These are phyloP conservation scores for Tolypocladium ovalisporum DNA, from an alignment of 2,329 filamentous ascomycete species.

Conservation along the genomic window DNA sequence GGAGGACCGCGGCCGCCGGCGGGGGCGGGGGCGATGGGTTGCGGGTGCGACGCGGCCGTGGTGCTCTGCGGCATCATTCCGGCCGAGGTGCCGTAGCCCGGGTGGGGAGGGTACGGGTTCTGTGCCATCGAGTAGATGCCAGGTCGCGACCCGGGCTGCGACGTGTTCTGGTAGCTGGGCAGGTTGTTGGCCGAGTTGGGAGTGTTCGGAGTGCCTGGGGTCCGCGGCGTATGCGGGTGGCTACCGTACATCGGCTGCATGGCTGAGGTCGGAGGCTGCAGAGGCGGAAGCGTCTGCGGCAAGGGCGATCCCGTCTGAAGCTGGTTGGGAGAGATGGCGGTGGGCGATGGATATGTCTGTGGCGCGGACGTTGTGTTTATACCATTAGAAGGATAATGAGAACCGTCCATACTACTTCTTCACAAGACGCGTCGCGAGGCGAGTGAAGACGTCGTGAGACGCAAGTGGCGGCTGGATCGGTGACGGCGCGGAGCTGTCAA, in stretches of 20 bases:
- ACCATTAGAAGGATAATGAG: constrained; percentile 43
- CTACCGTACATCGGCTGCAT: constrained; percentile 41
- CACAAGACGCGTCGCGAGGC: constrained; percentile 21
- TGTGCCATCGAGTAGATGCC: constrained; percentile 45
- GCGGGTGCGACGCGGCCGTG: constrained; percentile 57
- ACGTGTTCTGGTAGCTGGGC: constrained; percentile 40
- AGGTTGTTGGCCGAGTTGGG: constrained; percentile 44
- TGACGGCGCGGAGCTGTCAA: not conserved
- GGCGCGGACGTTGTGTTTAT: constrained; percentile 41
- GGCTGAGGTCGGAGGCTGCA: constrained; percentile 34
- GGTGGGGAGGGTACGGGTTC: constrained; percentile 42
- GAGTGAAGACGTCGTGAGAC: constrained; percentile 4
- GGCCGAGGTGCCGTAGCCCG: constrained; percentile 43
- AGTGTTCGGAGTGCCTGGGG: constrained; percentile 51
- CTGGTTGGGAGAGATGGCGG: constrained; percentile 40
- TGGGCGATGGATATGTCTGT: constrained; percentile 39
- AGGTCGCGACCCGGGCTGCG: constrained; percentile 35
- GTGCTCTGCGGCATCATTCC: constrained; percentile 58
- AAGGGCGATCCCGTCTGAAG: constrained; percentile 35
- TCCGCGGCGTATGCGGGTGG: constrained; percentile 51
- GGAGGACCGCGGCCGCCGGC: constrained; percentile 44
- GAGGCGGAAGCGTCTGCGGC: constrained; percentile 44
- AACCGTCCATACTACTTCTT: constrained; percentile 40
- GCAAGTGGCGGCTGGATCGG: not conserved
- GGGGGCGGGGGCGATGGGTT: constrained; percentile 66